Evolutionary conservation across 2,329 filamentous ascomycete species (phyloP).

Genomic region (Penicillium hesseltinei): DNA sequence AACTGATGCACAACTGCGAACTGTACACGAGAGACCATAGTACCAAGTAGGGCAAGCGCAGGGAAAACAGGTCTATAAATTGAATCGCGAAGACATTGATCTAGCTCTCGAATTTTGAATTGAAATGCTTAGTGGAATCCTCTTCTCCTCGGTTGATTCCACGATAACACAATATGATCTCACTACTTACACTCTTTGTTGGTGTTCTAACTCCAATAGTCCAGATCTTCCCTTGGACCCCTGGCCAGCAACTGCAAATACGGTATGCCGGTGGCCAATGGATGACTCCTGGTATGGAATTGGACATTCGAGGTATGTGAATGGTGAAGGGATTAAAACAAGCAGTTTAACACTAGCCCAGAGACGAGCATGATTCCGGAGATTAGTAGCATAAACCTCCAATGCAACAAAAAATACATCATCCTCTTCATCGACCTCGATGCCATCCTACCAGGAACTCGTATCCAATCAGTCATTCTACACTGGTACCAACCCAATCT

Average conservation of each 20-base stretch:
- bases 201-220: not conserved
- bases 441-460: constrained; percentile 14
- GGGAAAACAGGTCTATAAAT: not conserved
- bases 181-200: not conserved
- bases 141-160: no score
- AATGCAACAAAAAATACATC: constrained; percentile 15
- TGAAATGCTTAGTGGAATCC: not conserved
- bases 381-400: constrained; percentile 16
- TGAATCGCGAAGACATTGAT: not conserved
- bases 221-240: not conserved
- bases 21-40: not conserved
- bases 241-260: constrained; percentile 14
- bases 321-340: not conserved
- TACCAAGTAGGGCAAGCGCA: not conserved
- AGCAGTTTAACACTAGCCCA: not conserved
- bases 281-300: constrained; percentile 20
- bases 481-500: constrained; percentile 32
- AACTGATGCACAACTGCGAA: not conserved
- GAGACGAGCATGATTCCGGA: constrained; percentile 15
- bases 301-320: constrained; percentile 10
- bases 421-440: constrained; percentile 30
- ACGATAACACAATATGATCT: not conserved
- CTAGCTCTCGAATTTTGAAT: not conserved
- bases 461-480: constrained; percentile 21
- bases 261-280: constrained; percentile 19